Percentiles rank a stretch among this genome's conserved stretches.
phyloP scores from a whole-genome alignment of 306 rosid genomes.

The Mucuna pruriens region DNA sequence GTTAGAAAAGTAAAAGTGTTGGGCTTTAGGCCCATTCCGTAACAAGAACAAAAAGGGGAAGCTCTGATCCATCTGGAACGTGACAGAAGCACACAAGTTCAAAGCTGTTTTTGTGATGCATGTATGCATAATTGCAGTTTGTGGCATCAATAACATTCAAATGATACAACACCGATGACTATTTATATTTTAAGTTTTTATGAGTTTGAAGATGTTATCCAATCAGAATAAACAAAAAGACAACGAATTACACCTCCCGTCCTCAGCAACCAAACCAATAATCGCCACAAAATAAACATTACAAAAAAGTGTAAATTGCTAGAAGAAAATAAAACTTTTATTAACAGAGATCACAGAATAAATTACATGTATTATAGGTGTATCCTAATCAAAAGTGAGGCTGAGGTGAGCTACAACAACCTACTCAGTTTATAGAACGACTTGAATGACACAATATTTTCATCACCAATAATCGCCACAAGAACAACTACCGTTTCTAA shows the following conservation, averaged over 20 bases:
- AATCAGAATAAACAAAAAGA: neutral
- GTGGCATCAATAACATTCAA: neutral
- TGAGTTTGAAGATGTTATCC: neutral
- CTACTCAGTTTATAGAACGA: neutral
- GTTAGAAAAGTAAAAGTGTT: too few relatives aligned
- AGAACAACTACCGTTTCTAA: conserved; percentile 81
- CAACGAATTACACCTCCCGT: neutral
- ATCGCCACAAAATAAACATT: neutral
- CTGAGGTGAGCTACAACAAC: neutral
- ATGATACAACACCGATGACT: neutral
- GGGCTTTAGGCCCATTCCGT: too few relatives aligned
- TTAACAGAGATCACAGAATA: neutral
- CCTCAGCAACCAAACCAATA: neutral
- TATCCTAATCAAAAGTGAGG: conserved; percentile 24
- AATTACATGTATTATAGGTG: neutral
- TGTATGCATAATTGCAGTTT: neutral
- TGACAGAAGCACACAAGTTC: too few relatives aligned
- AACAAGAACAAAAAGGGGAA: neutral
- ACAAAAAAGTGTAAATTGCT: neutral
- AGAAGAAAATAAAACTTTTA: neutral
- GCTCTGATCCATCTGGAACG: neutral
- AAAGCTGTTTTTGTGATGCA: neutral
- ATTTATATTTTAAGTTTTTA: too few relatives aligned
- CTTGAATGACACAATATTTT: conserved; percentile 15
- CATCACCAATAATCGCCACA: conserved; percentile 92